These are phyloP conservation scores for Lasiodiplodia sp. DNA, from an alignment of 2,329 filamentous ascomycete genomes.

Conservation along the genomic window DNA sequence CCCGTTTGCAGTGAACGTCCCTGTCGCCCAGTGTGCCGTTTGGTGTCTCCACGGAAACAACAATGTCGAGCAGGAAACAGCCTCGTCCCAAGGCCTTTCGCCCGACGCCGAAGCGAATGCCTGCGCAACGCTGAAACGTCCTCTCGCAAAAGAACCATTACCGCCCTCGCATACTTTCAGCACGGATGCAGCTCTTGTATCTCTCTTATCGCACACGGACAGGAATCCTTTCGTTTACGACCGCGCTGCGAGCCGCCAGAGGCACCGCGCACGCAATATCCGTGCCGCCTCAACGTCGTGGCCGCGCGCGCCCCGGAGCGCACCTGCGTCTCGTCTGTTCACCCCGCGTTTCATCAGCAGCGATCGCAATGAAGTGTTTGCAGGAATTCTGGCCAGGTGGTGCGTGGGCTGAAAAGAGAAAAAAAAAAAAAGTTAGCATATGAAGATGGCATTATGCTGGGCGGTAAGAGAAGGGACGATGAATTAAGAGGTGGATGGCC, in stretches of 20 bases:
- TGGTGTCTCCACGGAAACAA: not conserved
- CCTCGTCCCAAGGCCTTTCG: not conserved
- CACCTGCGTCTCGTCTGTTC: not conserved
- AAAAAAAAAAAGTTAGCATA: not conserved
- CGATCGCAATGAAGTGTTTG: not conserved
- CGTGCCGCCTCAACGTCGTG: not conserved
- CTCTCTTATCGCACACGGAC: conserved; percentile 6
- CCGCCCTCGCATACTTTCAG: not conserved
- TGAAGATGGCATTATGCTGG: not conserved
- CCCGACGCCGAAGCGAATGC: not conserved
- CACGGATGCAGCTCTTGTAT: conserved; percentile 9
- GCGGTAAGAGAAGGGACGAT: not conserved
- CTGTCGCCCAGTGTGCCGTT: not conserved
- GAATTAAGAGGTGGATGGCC: not conserved
- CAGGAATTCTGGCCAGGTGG: too few species aligned
- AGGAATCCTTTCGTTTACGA: not conserved
- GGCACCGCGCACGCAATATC: not conserved
- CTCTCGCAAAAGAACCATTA: not conserved
- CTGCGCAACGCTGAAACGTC: not conserved
- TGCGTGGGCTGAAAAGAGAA: not conserved
- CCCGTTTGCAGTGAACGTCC: not conserved
- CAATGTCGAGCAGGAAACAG: not conserved
- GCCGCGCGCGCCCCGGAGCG: not conserved
- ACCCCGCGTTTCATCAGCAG: not conserved
- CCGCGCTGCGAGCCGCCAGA: not conserved